phyloP scores from a whole-genome alignment of 129 eudicot genomes.

The Cynara cardunculus region DNA sequence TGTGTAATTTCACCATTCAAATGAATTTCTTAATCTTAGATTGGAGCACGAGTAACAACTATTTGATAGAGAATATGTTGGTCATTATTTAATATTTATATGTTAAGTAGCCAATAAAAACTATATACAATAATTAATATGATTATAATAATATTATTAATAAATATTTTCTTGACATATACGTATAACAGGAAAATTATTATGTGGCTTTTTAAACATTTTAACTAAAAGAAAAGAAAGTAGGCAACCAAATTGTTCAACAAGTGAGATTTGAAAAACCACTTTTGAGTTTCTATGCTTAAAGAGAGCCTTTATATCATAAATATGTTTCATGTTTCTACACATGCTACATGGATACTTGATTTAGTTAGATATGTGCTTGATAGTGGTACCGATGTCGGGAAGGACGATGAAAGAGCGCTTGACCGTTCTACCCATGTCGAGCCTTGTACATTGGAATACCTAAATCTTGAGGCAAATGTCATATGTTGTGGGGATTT shows the following conservation, averaged over 20 bases:
- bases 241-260: conserved; percentile 14
- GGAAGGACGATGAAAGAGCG: not conserved
- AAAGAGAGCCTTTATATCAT: not conserved
- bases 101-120: not conserved
- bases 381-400: not conserved
- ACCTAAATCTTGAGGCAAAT: not conserved
- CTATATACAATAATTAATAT: not conserved
- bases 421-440: not conserved
- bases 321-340: no score
- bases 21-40: not conserved
- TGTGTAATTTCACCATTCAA: not conserved
- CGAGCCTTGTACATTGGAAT: not conserved
- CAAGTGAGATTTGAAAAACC: not conserved
- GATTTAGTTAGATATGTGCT: not conserved
- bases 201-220: not conserved
- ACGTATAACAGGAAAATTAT: not conserved
- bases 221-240: not conserved
- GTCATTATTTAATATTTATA: not conserved
- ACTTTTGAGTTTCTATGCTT: not conserved
- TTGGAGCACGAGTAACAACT: not conserved
- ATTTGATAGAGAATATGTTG: not conserved
- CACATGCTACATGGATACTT: not conserved
- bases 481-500: not conserved
- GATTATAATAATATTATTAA: not conserved
- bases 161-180: not conserved